Evolutionary conservation across 2,329 filamentous ascomycete species (phyloP).

Genomic region (Aureobasidium sp.): DNA sequence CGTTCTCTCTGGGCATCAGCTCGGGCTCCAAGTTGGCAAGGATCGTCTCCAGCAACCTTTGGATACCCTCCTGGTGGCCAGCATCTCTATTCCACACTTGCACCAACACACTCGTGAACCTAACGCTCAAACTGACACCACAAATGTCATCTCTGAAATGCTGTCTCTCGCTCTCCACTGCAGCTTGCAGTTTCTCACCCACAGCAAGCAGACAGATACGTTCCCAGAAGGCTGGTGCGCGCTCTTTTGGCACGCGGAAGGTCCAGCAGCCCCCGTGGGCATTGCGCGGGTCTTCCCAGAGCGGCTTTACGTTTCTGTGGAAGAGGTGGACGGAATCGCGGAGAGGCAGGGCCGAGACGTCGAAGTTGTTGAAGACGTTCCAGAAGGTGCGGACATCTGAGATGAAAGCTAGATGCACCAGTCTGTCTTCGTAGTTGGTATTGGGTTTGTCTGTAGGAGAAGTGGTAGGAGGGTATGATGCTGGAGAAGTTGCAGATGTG

Average conservation of each 20-base stretch:
- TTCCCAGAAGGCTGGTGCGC: constrained; percentile 67
- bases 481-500: background rate
- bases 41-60: constrained; percentile 64
- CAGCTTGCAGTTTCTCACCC: constrained; percentile 69
- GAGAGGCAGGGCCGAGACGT: constrained; percentile 63
- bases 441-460: constrained; percentile 8
- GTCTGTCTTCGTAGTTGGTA: constrained; percentile 35
- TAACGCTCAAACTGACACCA: constrained; percentile 76
- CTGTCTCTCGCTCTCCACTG: constrained; percentile 50
- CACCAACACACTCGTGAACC: constrained; percentile 83
- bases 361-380: constrained; percentile 58
- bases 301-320: constrained; percentile 71
- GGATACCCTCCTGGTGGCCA: constrained; percentile 68
- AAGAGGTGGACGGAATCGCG: constrained; percentile 65
- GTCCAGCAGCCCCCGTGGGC: constrained; percentile 82
- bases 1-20: constrained; percentile 56
- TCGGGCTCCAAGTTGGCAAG: constrained; percentile 65
- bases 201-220: constrained; percentile 74
- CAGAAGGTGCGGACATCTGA: constrained; percentile 42
- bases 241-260: constrained; percentile 74
- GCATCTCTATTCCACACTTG: constrained; percentile 90
- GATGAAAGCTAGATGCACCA: constrained; percentile 38
- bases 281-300: constrained; percentile 84
- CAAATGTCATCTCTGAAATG: constrained; percentile 71
- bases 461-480: background rate